A percentile compares a stretch with the other conserved stretches of the same genome.
phyloP scores from a whole-genome alignment of 192 early-diverging fungal genomes.

The Podila epigama region DNA sequence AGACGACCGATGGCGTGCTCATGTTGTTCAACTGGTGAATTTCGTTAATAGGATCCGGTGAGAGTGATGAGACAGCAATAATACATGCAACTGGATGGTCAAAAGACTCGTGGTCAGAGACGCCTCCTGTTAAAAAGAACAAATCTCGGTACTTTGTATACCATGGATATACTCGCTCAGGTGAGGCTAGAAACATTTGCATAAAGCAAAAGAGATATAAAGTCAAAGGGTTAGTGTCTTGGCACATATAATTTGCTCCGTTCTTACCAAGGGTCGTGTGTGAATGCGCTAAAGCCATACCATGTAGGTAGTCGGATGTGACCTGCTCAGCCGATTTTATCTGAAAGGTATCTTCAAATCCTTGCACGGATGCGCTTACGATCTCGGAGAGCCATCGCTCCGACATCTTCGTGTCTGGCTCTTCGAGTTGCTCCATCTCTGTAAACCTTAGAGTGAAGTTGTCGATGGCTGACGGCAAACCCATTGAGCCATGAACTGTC shows the following conservation, averaged over 20 bases:
- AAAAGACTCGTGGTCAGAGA: constrained; percentile 92
- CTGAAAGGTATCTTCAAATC: constrained; percentile 36
- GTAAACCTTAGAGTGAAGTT: constrained; percentile 72
- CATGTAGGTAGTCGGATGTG: constrained; percentile 53
- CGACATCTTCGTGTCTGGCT: constrained; percentile 55
- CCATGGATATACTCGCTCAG: constrained; percentile 81
- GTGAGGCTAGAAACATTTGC: constrained; percentile 40
- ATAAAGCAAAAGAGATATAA: neutral
- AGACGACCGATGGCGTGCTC: constrained; percentile 60
- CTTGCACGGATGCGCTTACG: constrained; percentile 36
- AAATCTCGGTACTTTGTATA: constrained; percentile 77
- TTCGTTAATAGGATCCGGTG: constrained; percentile 78
- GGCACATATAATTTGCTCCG: too few relatives aligned
- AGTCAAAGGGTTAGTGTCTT: too few relatives aligned
- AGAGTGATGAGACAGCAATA: constrained; percentile 67
- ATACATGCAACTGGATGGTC: constrained; percentile 93
- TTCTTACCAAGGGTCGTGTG: neutral
- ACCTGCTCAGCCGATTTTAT: constrained; percentile 52
- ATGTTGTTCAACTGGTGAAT: constrained; percentile 65
- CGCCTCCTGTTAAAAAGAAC: constrained; percentile 66
- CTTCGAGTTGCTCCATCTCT: constrained; percentile 61
- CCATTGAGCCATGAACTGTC: constrained; percentile 66
- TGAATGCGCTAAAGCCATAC: constrained; percentile 13
- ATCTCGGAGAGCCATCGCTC: constrained; percentile 57
- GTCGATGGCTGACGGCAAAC: constrained; percentile 64